These are phyloP conservation scores for Chrysanthemum makinoi DNA, from an alignment of 129 eudicot species.

Conservation along the genomic window DNA sequence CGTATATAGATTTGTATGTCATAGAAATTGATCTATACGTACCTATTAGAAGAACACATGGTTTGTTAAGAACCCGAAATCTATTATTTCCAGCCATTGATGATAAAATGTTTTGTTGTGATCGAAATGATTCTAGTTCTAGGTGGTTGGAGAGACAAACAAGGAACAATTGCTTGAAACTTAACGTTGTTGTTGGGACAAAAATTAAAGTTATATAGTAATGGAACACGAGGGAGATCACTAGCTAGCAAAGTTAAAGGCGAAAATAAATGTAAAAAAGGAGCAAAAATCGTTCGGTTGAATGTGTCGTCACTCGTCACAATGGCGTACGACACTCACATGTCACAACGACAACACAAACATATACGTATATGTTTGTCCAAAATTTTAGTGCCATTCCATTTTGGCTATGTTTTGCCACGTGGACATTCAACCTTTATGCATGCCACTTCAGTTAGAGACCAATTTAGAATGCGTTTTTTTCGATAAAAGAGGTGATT, in stretches of 20 bases:
- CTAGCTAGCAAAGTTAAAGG: constrained; percentile 2
- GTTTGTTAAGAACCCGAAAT: constrained; percentile 47
- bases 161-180: constrained; percentile 19
- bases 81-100: constrained; percentile 38
- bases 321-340: not conserved
- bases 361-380: not conserved
- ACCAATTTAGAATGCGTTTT: not conserved
- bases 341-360: not conserved
- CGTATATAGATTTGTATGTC: not conserved
- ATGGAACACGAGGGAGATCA: not conserved
- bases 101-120: not conserved
- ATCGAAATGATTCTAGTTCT: not conserved
- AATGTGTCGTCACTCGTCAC: constrained; percentile 17
- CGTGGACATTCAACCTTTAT: not conserved
- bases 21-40: constrained; percentile 2
- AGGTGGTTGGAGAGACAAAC: constrained; percentile 22
- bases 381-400: not conserved
- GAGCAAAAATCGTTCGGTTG: not conserved
- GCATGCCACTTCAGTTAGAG: not conserved
- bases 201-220: not conserved
- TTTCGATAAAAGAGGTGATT: too few species aligned
- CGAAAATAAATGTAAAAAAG: not conserved
- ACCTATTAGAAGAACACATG: constrained; percentile 85
- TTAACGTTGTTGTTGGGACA: constrained; percentile 12
- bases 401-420: not conserved